phyloP scores from a whole-genome alignment of 495 filamentous ascomycete genomes.

The Penicillium coffeae region DNA sequence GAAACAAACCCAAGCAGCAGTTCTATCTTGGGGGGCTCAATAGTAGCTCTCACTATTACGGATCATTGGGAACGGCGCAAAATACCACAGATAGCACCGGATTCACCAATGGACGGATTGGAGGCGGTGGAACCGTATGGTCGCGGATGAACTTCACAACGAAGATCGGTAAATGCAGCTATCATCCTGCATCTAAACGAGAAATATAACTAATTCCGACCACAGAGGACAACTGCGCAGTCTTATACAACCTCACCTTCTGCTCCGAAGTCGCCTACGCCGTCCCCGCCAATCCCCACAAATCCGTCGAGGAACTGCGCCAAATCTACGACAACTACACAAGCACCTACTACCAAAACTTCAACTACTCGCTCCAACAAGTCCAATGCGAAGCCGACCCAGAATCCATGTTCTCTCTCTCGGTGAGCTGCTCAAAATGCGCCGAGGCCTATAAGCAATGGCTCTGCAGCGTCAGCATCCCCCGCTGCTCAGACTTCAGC shows the following conservation, averaged over 20 bases:
- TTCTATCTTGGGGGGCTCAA: constrained; percentile 78
- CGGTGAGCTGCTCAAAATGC: constrained; percentile 71
- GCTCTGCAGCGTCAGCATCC: constrained; percentile 91
- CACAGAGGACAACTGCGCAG: constrained; percentile 69
- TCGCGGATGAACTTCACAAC: constrained; percentile 64
- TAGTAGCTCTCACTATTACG: constrained; percentile 62
- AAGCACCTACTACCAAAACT: constrained; percentile 60
- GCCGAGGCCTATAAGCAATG: constrained; percentile 79
- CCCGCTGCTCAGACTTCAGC: constrained; percentile 81
- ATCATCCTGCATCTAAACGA: too few relatives aligned
- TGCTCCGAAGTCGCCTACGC: constrained; percentile 86
- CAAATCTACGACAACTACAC: constrained; percentile 69
- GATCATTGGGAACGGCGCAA: constrained; percentile 61
- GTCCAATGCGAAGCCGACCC: constrained; percentile 74
- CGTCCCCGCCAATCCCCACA: constrained; percentile 69
- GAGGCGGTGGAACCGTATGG: constrained; percentile 72
- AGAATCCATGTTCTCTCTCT: constrained; percentile 74
- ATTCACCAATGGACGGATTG: constrained; percentile 37
- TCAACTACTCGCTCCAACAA: constrained; percentile 76
- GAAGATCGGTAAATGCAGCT: constrained; percentile 58
- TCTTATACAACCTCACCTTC: constrained; percentile 79
- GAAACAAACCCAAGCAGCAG: constrained; percentile 70
- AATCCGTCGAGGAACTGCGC: constrained; percentile 45
- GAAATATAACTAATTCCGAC: neutral
- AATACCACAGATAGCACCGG: constrained; percentile 43